Evolutionary conservation across 305 asterid species (phyloP).

Genomic region (Fraxinus greggii): DNA sequence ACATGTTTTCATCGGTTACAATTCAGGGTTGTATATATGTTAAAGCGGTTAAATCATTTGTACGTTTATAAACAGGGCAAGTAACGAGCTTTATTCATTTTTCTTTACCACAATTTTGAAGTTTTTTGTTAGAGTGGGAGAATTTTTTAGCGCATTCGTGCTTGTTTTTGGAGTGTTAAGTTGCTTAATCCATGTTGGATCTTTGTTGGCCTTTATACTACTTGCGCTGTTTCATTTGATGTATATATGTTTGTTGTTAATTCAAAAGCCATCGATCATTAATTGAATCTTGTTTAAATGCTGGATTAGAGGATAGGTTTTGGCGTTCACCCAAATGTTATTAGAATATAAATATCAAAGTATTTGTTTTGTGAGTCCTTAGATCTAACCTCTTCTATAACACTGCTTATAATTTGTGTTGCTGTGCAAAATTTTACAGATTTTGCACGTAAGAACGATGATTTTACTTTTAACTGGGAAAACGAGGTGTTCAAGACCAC

Average conservation of each 20-base stretch:
- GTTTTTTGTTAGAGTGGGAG: conserved; percentile 53
- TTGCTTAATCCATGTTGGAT: conserved; percentile 5
- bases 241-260: background rate
- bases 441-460: background rate
- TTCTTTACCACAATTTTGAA: conserved; percentile 68
- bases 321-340: background rate
- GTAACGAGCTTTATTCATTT: conserved; percentile 69
- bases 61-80: conserved; percentile 57
- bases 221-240: background rate
- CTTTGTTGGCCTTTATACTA: background rate
- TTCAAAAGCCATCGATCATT: background rate
- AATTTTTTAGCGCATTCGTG: conserved; percentile 36
- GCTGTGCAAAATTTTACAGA: background rate
- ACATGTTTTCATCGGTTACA: conserved; percentile 77
- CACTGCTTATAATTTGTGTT: background rate
- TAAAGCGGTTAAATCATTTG: conserved; percentile 48
- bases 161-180: conserved; percentile 21
- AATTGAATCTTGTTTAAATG: background rate
- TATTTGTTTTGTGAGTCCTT: background rate
- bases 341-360: background rate
- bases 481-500: background rate
- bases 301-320: background rate
- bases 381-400: background rate
- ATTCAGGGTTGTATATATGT: conserved; percentile 25
- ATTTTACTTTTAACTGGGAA: background rate